Evolutionary conservation across 352 stramenopile species (phyloP).

Genomic region (Halophytophthora batemanensis): DNA sequence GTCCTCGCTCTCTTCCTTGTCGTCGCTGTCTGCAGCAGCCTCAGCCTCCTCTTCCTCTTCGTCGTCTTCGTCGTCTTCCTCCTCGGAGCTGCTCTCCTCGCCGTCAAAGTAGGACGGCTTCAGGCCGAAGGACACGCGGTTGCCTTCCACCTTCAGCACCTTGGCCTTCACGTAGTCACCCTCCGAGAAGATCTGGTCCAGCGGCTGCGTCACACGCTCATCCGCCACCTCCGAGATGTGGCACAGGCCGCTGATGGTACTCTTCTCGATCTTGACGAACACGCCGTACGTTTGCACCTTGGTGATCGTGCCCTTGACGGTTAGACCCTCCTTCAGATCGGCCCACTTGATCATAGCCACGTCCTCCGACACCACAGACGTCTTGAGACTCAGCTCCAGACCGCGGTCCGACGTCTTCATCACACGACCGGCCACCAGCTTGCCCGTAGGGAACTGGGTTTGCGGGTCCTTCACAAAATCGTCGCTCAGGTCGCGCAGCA

Average conservation of each 20-base stretch:
- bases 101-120: conserved; percentile 96
- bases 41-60: conserved; percentile 47
- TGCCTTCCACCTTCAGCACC: conserved; percentile 92
- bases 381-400: conserved; percentile 93
- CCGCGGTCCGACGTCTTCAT: conserved; percentile 81
- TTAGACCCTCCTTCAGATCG: conserved; percentile 88
- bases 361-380: conserved; percentile 91
- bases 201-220: conserved; percentile 90
- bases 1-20: conserved; percentile 43
- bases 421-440: conserved; percentile 93
- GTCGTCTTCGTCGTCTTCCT: conserved; percentile 78
- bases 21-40: conserved; percentile 29
- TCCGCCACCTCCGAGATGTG: conserved; percentile 97
- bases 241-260: conserved; percentile 92
- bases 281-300: conserved; percentile 95
- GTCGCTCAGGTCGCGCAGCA: conserved; percentile 95
- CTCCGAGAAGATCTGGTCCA: conserved; percentile 92
- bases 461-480: conserved; percentile 92
- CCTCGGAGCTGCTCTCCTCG: conserved; percentile 87
- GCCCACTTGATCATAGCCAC: conserved; percentile 82
- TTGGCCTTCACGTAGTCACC: conserved; percentile 97
- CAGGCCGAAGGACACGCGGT: conserved; percentile 92
- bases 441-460: conserved; percentile 88
- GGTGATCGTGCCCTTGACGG: conserved; percentile 94
- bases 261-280: conserved; percentile 95